A percentile compares a stretch with the other conserved stretches of the same genome.
These are phyloP conservation scores for Plasmopara halstedii DNA, from an alignment of 352 stramenopile genomes.

Conservation along the genomic window DNA sequence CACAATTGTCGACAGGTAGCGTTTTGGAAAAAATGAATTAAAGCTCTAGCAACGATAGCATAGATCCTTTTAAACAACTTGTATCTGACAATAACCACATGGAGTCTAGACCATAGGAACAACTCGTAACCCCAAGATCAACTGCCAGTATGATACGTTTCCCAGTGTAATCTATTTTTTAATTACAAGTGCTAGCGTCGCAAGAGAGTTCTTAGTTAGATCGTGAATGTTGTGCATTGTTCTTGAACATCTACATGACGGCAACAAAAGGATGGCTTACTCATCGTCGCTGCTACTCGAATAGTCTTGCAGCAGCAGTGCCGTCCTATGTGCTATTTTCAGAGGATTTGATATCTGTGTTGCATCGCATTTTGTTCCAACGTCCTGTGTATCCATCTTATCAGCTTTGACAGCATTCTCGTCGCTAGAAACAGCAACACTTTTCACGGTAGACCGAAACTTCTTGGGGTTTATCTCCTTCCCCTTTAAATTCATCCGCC, in stretches of 20 bases:
- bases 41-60: no score
- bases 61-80: no score
- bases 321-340: neutral
- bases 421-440: neutral
- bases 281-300: conserved; percentile 45
- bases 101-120: no score
- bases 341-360: neutral
- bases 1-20: neutral
- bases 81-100: no score
- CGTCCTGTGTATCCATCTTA: neutral
- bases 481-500: conserved; percentile 2
- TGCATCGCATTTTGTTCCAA: neutral
- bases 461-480: conserved; percentile 11
- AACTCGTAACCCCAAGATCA: no score
- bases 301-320: conserved; percentile 39
- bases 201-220: neutral
- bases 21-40: neutral
- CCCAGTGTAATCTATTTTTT: no score
- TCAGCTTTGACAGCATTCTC: neutral
- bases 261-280: neutral
- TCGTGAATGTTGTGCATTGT: neutral
- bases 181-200: no score
- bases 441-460: conserved; percentile 1
- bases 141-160: no score
- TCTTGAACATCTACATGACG: neutral